Percentiles rank a stretch among this genome's conserved stretches.
phyloP scores from a whole-genome alignment of 306 rosid species.

The Cicer cuneatum region DNA sequence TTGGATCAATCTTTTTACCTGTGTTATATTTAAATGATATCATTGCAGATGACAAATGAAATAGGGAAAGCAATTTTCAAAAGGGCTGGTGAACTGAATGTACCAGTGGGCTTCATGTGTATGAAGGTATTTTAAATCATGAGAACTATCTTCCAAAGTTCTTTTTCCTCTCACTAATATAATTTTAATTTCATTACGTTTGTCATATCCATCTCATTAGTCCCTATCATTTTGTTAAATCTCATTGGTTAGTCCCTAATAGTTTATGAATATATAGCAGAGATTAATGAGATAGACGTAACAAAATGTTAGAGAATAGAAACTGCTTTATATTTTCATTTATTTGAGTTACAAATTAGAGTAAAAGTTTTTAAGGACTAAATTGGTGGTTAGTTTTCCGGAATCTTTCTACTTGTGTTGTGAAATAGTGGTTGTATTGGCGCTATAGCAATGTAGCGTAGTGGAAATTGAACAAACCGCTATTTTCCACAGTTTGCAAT shows the following conservation, averaged over 20 bases:
- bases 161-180: neutral
- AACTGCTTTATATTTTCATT: too few relatives aligned
- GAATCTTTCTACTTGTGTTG: slow-evolving; percentile 17
- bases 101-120: slow-evolving; percentile 87
- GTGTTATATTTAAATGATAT: slow-evolving; percentile 14
- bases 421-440: too few relatives aligned
- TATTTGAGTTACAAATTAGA: too few relatives aligned
- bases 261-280: too few relatives aligned
- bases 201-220: neutral
- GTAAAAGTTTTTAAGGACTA: too few relatives aligned
- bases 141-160: slow-evolving; percentile 23
- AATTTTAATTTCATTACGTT: neutral
- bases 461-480: too few relatives aligned
- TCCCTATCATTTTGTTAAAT: neutral
- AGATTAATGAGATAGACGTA: too few relatives aligned
- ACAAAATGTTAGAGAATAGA: too few relatives aligned
- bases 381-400: neutral
- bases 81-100: slow-evolving; percentile 84
- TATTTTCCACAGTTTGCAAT: too few relatives aligned
- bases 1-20: neutral
- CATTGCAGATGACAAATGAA: slow-evolving; percentile 84
- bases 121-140: slow-evolving; percentile 63
- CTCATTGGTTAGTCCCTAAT: neutral
- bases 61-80: slow-evolving; percentile 74
- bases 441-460: too few relatives aligned